Evolutionary conservation across 768 basidiomycete genomes (phyloP), one percentile per base, ranked within the genome.

Genomic region (Leccinum uliginosum): DNA sequence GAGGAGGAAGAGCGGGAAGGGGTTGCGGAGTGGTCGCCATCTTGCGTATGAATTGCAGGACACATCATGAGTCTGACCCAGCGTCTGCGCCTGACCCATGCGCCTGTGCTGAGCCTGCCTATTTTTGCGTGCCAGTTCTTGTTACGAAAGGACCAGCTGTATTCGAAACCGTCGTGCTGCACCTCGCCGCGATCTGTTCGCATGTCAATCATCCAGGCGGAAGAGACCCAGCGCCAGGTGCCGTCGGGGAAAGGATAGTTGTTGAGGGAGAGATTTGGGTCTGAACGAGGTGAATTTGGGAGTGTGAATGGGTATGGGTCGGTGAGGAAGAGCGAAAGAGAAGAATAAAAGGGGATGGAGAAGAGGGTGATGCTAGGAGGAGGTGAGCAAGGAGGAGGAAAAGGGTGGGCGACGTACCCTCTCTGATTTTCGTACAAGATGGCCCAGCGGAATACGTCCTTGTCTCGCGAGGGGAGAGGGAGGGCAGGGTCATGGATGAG

Each of bases 121-220:
- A 84, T 76, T 51, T 80, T 73, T 0, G 87, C 74, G 17, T 81
- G 79, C 91, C 91, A 93, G 49, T 83, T 70, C 50, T 80, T 78
- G 32, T 74, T 70, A 17, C 87, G 82, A 62, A 93, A 93, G 58
- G 75, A 68, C 83, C 86, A 90, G 67, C 91, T 92, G 72, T 92
- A 93, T 70, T 93, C 88, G 63, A 91, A 93, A 51, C 90, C 90
- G 62, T 91, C 89, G 61, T 87, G 80, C 62, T 91, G 87, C 3
- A 91, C 86, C 63, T 86, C 81, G 51, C 88, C 87, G 23, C 75
- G 74, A 62, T 88, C 83, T 27, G 83, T 81, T 43, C 86, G 87
- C 90, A 93, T 92, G 74, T 93, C 91, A 56, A 92, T 83, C 87
- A 92, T 88, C 90, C 90, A 93, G 7, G 80, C 71, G 44, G 81